Evolutionary conservation across 176 grass and related monocot genomes (phyloP), one percentile per base, ranked within the genome.

Genomic region (Tillandsia leiboldiana): DNA sequence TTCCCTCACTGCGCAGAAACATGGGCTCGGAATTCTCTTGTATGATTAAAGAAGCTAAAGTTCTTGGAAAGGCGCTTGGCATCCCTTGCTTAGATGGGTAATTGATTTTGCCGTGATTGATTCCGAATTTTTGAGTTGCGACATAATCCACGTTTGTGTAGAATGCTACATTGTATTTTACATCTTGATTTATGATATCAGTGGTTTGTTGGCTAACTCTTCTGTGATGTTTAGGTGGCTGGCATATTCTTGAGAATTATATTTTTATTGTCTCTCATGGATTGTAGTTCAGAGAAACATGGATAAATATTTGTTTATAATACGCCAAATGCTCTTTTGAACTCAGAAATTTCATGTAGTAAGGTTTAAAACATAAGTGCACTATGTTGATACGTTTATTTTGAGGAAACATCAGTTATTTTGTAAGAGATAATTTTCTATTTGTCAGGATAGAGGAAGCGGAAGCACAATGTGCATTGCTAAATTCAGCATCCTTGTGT

Each of bases 41-140:
- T 77, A 92, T 92, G 93, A 87, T 92, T 63, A 97, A 90, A 76
- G 86, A 97, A 71, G 93, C 89, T 17, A 97, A 97, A 72, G 63
- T 81, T 75, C 86, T 97, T 26, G 86, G 83, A 15, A 85, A 78
- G 79, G 73, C 93, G 42, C 51, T 97, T 14, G 89, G 93, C 68
- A 87, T 96, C 68, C 92, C 92, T 73, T 92, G 76, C 75, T 83
- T 96, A 81, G 88, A 90, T 74, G 88, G 86, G 92, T 92, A 79
- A 51, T n/a, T 73, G 61, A 29, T 52, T 18, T 78, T 72, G 22
- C 51, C 49, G 69, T 18, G 3, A 63, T 49, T 26, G 33, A 42
- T 42, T 42, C 33, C 6, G 5, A 42, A 42, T 6, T 42, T 42
- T 42, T 42, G 33, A 42, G 3, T 42, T 42, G 33, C 33, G 5